phyloP scores from a whole-genome alignment of 2,329 filamentous ascomycete species.

The Colletotrichum truncatum region DNA sequence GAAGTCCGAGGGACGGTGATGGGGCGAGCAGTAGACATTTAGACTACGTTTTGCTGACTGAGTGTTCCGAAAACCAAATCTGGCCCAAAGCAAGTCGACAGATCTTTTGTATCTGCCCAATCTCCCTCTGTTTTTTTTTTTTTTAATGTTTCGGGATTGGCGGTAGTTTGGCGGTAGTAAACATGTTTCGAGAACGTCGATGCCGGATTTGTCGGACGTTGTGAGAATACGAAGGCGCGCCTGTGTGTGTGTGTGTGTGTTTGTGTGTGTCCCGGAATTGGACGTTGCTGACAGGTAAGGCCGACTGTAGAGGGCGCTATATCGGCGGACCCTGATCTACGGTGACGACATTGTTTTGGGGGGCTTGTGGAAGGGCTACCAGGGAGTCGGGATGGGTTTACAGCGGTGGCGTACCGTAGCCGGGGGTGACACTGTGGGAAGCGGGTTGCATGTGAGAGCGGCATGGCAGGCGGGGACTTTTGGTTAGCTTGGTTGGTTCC shows the following conservation, averaged over 20 bases:
- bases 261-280: no score
- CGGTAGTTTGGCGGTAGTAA: not conserved
- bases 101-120: no score
- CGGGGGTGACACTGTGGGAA: slow-evolving; percentile 1
- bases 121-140: no score
- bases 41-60: no score
- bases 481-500: not conserved
- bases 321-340: not conserved
- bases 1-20: no score
- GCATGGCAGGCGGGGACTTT: not conserved
- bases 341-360: not conserved
- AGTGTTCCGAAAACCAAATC: no score
- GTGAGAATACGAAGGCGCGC: no score
- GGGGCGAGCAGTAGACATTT: no score
- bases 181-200: not conserved
- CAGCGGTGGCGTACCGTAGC: not conserved
- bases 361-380: not conserved
- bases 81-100: no score
- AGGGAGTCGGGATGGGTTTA: not conserved
- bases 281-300: no score
- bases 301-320: no score
- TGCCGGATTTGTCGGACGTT: not conserved
- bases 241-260: no score
- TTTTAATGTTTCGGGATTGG: not conserved
- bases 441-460: not conserved